Evolutionary conservation across 345 rosid genomes (phyloP), one percentile per base, ranked within the genome.

Genomic region (Hibiscus syriacus): DNA sequence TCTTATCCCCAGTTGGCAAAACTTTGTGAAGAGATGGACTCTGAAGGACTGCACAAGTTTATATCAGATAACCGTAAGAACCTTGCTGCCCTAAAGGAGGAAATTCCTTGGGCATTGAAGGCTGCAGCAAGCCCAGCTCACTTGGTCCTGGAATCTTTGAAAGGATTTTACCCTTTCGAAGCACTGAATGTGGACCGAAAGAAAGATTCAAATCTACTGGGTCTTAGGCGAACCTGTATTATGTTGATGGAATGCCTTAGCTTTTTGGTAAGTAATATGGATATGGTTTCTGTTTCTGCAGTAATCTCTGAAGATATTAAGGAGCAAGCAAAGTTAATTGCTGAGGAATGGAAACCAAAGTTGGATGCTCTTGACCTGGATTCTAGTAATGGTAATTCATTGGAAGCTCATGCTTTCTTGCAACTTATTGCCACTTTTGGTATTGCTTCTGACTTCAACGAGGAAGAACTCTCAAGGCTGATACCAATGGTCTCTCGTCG

Each of bases 211-310:
- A 80, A 71, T 79, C 85, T 94, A 39, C 76, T 94, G 85, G 97
- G 99, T 73, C 81, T 94, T 60, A 94, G 99, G 64, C 82, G 99
- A 63, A 94, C 97, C 49, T 89, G 99, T 73, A 94, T 94, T 79
- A 89, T 93, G 99, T 74, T 93, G 85, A 89, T 93, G 99, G 99
- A 93, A 54, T 93, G 97, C 86, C 99, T 94, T 68, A 83, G 92
- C 79, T 73, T 82, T 73, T 74, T 94, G 83, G 82, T 94, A 12
- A 74, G 75, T 19, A 72, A 77, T 74, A 67, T 79, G 71, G 84
- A 87, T 72, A 32, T 41, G 25, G 73, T 69, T 64, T 71, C 89
- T 61, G 66, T 78, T 59, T 79, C 83, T 70, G 50, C 50, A 14
- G 1, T 46, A 16, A 46, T 46, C 5, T 46, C 50, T 46, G 19